Evolutionary conservation across 2,329 filamentous ascomycete genomes (phyloP).

Genomic region (Cladophialophora psammophila): DNA sequence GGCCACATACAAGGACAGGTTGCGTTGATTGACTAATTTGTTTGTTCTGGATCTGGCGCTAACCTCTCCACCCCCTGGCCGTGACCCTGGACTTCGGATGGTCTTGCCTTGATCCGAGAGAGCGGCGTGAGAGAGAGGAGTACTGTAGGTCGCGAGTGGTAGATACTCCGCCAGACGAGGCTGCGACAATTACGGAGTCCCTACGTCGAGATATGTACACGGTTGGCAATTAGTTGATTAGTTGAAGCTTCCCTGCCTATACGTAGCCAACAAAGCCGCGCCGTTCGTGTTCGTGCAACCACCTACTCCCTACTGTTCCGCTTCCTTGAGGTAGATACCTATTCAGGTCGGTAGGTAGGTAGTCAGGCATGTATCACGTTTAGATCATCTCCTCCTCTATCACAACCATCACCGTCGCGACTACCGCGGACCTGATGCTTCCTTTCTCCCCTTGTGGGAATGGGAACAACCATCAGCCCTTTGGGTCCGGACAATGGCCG

Average conservation of each 20-base stretch:
- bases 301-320: background rate
- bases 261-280: no score
- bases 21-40: no score
- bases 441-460: background rate
- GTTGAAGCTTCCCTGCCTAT: no score
- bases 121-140: background rate
- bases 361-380: background rate
- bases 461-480: background rate
- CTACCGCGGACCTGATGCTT: background rate
- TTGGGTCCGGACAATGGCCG: constrained; percentile 5
- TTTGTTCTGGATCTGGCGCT: background rate
- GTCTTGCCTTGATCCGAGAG: background rate
- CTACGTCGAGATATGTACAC: no score
- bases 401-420: background rate
- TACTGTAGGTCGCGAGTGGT: no score
- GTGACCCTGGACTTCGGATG: constrained; percentile 6
- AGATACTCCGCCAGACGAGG: background rate
- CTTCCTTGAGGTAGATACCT: background rate
- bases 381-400: background rate
- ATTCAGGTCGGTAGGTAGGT: no score
- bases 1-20: no score
- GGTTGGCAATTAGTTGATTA: no score
- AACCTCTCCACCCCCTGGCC: background rate
- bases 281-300: background rate
- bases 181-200: background rate